These are phyloP conservation scores for Oryza brachyantha DNA, from an alignment of 176 grass and related monocot genomes.

Conservation along the genomic window DNA sequence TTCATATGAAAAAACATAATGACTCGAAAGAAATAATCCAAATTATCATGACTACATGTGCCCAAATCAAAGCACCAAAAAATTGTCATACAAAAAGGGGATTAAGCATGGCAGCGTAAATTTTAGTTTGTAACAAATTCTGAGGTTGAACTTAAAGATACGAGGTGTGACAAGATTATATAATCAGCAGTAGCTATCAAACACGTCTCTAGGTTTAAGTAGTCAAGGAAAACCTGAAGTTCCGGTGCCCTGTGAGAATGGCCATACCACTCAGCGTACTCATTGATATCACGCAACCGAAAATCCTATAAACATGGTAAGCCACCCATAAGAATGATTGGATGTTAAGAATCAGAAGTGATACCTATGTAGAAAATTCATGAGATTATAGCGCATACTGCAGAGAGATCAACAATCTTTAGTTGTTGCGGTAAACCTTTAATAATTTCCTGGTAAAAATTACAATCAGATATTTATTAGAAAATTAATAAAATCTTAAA, in stretches of 20 bases:
- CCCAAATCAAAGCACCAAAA: background rate
- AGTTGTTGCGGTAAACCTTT: constrained; percentile 68
- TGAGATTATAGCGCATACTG: constrained; percentile 47
- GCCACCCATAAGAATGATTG: constrained; percentile 11
- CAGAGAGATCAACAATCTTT: constrained; percentile 97
- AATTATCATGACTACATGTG: background rate
- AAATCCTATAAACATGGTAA: constrained; percentile 64
- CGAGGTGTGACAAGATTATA: background rate
- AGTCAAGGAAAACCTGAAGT: constrained; percentile 57
- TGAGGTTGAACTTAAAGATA: background rate
- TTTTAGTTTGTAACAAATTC: background rate
- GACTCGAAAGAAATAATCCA: background rate
- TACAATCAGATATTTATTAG: background rate
- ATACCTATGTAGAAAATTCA: background rate
- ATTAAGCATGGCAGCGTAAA: constrained; percentile 1
- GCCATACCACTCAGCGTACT: constrained; percentile 95
- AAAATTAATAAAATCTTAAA: background rate
- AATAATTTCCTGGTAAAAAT: constrained; percentile 82
- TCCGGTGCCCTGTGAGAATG: constrained; percentile 88
- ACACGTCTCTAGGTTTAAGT: constrained; percentile 5
- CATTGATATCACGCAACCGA: constrained; percentile 65
- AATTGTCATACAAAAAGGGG: background rate
- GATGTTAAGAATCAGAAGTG: background rate
- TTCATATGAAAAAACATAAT: constrained; percentile 26
- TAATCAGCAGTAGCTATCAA: background rate